Evolutionary conservation across 1,139 yeast species (phyloP).

Genomic region (Magnusiomyces paraingens): DNA sequence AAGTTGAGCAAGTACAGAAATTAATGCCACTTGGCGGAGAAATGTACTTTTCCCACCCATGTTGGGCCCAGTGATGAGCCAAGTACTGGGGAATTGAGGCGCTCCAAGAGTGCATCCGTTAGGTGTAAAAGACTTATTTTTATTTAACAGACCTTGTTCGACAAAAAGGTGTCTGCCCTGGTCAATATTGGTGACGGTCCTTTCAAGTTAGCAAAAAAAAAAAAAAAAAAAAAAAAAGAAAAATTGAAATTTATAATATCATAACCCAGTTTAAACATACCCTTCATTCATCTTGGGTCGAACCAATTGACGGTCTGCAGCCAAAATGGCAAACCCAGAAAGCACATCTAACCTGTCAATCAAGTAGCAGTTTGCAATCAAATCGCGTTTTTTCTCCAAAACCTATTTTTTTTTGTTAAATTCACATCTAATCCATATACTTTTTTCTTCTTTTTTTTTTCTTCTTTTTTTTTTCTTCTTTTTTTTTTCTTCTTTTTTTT

Average conservation of each 20-base stretch:
- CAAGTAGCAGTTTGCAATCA: constrained; percentile 43
- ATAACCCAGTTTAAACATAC: too few relatives aligned
- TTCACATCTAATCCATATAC: too few relatives aligned
- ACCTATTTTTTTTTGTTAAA: constrained; percentile 40
- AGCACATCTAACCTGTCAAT: constrained; percentile 70
- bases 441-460: constrained; percentile 1
- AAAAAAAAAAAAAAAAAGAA: too few relatives aligned
- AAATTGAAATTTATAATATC: too few relatives aligned
- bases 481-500: constrained; percentile 2
- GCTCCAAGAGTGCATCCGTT: constrained; percentile 51
- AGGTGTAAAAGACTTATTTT: constrained; percentile 47
- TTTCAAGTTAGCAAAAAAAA: neutral
- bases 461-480: constrained; percentile 11
- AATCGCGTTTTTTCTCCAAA: constrained; percentile 35
- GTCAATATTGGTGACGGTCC: constrained; percentile 21
- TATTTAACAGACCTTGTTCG: constrained; percentile 57
- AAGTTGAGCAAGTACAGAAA: constrained; percentile 81
- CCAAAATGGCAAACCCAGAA: constrained; percentile 62
- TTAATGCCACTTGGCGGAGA: constrained; percentile 79
- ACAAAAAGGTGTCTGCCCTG: constrained; percentile 85
- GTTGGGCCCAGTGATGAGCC: constrained; percentile 83
- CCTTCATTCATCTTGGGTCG: constrained; percentile 57
- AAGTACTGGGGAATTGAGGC: constrained; percentile 21
- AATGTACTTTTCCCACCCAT: constrained; percentile 98
- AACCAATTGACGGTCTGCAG: constrained; percentile 56